Evolutionary conservation across 257 asterid species (phyloP).

Genomic region (Solanum chaucha): DNA sequence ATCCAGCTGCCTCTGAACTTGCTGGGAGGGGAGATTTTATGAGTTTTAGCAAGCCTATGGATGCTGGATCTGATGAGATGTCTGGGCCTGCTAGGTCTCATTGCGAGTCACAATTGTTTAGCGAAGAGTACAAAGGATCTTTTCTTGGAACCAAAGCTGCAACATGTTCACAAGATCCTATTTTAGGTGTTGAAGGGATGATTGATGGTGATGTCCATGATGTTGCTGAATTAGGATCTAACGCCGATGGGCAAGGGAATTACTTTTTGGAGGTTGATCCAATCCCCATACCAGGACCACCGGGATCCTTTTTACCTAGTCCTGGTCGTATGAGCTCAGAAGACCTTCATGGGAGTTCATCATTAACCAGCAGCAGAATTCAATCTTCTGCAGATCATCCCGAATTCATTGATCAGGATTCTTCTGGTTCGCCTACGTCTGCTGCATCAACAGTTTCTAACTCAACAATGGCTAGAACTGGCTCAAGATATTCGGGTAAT

Average conservation of each 20-base stretch:
- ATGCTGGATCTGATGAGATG: conserved; percentile 25
- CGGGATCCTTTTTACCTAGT: conserved; percentile 88
- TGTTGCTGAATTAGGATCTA: conserved; percentile 27
- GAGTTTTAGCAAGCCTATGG: conserved; percentile 34
- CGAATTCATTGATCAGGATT: conserved; percentile 46
- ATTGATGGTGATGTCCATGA: conserved; percentile 9
- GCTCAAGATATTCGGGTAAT: conserved; percentile 27
- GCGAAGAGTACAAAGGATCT: conserved; percentile 18
- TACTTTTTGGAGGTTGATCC: conserved; percentile 70
- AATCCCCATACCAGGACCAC: conserved; percentile 91
- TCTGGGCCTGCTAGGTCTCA: conserved; percentile 19
- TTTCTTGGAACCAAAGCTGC: conserved; percentile 17
- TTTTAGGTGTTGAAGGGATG: conserved; percentile 39
- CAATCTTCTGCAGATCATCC: conserved; percentile 72
- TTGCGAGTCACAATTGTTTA: conserved; percentile 17
- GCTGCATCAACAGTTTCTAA: conserved; percentile 42
- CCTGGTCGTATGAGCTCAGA: conserved; percentile 75
- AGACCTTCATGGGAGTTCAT: conserved; percentile 73
- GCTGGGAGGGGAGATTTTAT: conserved; percentile 23
- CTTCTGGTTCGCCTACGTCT: conserved; percentile 72
- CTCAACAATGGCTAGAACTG: conserved; percentile 40
- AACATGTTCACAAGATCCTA: conserved; percentile 24
- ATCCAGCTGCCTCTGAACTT: conserved; percentile 20
- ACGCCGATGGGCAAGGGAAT: conserved; percentile 37
- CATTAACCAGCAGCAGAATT: conserved; percentile 54